These are phyloP conservation scores for Teratosphaeria epicoccoides DNA, from an alignment of 2,329 filamentous ascomycete genomes.

Conservation along the genomic window DNA sequence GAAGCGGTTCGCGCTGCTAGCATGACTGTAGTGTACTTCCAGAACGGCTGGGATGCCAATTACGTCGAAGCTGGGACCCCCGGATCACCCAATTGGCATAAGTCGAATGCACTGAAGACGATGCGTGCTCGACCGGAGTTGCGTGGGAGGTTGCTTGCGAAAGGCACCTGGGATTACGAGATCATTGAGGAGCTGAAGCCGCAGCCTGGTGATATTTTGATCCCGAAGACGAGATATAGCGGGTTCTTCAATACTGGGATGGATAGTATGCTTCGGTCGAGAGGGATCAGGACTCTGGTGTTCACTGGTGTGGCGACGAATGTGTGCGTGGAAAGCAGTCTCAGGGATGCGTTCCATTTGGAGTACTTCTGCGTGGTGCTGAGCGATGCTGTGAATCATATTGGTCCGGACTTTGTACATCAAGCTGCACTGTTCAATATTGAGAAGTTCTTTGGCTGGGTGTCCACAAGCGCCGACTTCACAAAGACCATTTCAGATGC, in stretches of 20 bases:
- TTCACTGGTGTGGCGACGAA: conserved; percentile 7
- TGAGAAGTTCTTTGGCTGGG: background rate
- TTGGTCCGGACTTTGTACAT: background rate
- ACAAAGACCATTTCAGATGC: background rate
- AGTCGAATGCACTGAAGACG: background rate
- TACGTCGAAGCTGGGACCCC: conserved; percentile 4
- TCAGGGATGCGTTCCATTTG: conserved; percentile 4
- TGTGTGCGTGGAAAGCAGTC: conserved; percentile 9
- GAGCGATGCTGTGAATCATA: background rate
- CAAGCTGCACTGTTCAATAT: background rate
- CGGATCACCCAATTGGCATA: background rate
- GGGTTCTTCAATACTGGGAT: conserved; percentile 5
- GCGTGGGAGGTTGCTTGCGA: background rate
- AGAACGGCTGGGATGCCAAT: conserved; percentile 3
- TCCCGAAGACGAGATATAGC: conserved; percentile 8
- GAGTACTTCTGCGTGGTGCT: background rate
- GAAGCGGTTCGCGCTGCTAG: conserved; percentile 1
- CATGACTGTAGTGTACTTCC: conserved; percentile 5
- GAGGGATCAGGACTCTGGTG: conserved; percentile 5
- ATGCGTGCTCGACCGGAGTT: background rate
- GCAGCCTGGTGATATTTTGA: conserved; percentile 2
- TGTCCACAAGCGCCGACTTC: background rate
- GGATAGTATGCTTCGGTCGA: conserved; percentile 3
- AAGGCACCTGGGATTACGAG: conserved; percentile 6
- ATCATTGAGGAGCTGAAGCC: conserved; percentile 7